phyloP scores from a whole-genome alignment of 176 grass and related monocot species.

The Elymus sibiricus region DNA sequence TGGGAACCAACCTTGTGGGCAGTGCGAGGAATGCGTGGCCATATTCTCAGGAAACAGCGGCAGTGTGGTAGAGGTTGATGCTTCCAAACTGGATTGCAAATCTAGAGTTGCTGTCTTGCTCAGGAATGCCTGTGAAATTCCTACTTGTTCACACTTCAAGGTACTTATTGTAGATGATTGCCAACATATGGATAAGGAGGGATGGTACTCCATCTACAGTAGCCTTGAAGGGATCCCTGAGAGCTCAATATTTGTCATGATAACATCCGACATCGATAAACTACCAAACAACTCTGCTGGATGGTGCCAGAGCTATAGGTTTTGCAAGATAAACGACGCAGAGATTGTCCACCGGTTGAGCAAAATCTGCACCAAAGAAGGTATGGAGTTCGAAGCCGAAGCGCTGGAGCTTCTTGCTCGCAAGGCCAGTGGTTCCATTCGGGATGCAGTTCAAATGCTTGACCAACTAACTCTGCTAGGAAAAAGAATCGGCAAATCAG shows the following conservation, averaged over 20 bases:
- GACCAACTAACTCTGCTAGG: constrained; percentile 89
- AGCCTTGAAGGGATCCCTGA: constrained; percentile 68
- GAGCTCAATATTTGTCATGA: constrained; percentile 77
- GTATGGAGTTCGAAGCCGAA: constrained; percentile 66
- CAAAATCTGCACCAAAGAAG: constrained; percentile 82
- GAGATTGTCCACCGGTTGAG: constrained; percentile 51
- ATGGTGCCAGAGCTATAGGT: constrained; percentile 76
- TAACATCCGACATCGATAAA: constrained; percentile 80
- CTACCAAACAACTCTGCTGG: constrained; percentile 49
- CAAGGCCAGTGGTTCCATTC: constrained; percentile 76
- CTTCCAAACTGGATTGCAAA: constrained; percentile 69
- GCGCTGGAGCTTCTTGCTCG: constrained; percentile 68
- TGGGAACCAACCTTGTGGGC: constrained; percentile 55
- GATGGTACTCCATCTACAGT: constrained; percentile 68
- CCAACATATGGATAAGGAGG: constrained; percentile 66
- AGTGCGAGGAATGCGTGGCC: constrained; percentile 57
- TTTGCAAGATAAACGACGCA: constrained; percentile 58
- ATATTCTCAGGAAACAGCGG: constrained; percentile 59
- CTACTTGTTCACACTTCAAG: constrained; percentile 60
- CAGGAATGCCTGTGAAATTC: constrained; percentile 53
- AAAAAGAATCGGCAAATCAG: constrained; percentile 69
- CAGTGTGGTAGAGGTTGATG: constrained; percentile 73
- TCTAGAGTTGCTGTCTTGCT: constrained; percentile 53
- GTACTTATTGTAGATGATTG: constrained; percentile 83
- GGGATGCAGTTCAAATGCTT: constrained; percentile 73